A percentile compares a stretch with the other conserved stretches of the same genome.
These are phyloP conservation scores for Colletotrichum plurivorum DNA, from an alignment of 2,329 filamentous ascomycete species.

Conservation along the genomic window DNA sequence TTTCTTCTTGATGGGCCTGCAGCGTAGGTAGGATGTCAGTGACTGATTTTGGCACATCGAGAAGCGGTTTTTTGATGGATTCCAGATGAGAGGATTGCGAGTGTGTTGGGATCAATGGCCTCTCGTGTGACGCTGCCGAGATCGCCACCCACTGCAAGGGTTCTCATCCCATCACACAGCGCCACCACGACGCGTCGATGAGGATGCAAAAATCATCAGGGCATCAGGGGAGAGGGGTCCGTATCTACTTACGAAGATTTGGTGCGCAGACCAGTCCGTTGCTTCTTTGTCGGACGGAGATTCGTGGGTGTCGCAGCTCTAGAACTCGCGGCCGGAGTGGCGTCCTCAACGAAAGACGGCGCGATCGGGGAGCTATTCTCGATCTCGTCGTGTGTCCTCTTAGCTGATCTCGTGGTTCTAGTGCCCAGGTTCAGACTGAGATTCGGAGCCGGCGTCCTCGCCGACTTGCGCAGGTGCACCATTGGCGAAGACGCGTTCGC, in stretches of 20 bases:
- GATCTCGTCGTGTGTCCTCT: constrained; percentile 68
- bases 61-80: not conserved
- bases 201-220: not conserved
- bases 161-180: constrained; percentile 11
- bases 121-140: constrained; percentile 20
- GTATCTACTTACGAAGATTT: constrained; percentile 75
- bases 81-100: constrained; percentile 23
- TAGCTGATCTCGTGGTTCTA: constrained; percentile 65
- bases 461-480: constrained; percentile 35
- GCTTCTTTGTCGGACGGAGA: constrained; percentile 70
- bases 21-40: constrained; percentile 26
- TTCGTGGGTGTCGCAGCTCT: constrained; percentile 73
- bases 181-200: constrained; percentile 22
- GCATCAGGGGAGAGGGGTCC: constrained; percentile 21
- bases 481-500: constrained; percentile 48
- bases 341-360: constrained; percentile 63
- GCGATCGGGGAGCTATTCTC: constrained; percentile 68
- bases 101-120: constrained; percentile 28
- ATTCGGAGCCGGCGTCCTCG: constrained; percentile 32
- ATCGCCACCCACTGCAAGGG: constrained; percentile 17
- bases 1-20: constrained; percentile 83
- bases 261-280: constrained; percentile 73
- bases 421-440: constrained; percentile 41
- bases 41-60: not conserved
- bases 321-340: constrained; percentile 64